Evolutionary conservation across 352 stramenopile genomes (phyloP).

Genomic region (Globisporangium irregulare): DNA sequence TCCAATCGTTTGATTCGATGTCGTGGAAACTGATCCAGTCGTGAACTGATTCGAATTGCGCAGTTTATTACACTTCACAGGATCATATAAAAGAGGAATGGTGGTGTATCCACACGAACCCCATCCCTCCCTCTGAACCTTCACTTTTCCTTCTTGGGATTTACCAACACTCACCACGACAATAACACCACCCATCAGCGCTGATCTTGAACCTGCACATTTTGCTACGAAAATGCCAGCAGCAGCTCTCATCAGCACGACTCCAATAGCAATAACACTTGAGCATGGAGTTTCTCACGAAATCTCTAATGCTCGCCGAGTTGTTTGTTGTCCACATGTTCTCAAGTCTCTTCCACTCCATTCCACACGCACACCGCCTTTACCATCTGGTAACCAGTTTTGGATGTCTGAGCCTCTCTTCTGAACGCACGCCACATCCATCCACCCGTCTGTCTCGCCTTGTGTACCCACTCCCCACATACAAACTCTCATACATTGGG

Average conservation of each 20-base stretch:
- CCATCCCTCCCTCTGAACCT: neutral
- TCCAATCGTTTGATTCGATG: too few species aligned
- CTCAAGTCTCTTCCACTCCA: neutral
- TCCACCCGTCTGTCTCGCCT: neutral
- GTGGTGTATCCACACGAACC: neutral
- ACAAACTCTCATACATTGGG: conserved; percentile 3
- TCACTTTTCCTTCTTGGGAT: neutral
- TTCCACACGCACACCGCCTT: neutral
- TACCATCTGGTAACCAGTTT: neutral
- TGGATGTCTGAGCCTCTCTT: neutral
- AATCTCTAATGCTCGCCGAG: neutral
- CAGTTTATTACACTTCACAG: neutral
- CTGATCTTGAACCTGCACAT: neutral
- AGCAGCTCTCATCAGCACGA: neutral
- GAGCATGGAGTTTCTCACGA: too few species aligned
- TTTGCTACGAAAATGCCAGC: neutral
- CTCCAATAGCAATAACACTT: too few species aligned
- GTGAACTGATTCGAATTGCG: too few species aligned
- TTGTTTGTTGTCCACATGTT: neutral
- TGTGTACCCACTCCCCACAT: neutral
- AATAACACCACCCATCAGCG: neutral
- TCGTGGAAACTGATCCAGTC: neutral
- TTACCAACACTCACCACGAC: neutral
- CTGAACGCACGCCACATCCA: neutral
- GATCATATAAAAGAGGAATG: neutral